Evolutionary conservation across 2,329 filamentous ascomycete genomes (phyloP), one percentile per base, ranked within the genome.

Genomic region (Neonectria neomacrospora): DNA sequence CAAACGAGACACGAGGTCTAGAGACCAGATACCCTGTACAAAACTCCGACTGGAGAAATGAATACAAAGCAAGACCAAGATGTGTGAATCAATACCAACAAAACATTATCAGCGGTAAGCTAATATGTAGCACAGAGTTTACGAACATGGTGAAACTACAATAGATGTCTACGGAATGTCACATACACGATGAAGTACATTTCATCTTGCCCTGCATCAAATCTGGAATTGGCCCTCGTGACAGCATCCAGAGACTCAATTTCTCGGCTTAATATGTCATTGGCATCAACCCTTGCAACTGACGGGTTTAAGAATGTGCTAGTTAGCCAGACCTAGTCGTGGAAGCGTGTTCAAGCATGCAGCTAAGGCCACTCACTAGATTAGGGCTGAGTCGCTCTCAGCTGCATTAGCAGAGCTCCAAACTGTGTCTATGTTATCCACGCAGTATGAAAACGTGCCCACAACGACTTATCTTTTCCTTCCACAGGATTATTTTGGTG

Each of bases 401-500:
- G 55, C 32, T 44, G 42, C 64, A 2, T 56, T 45, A 41, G 52
- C 23, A 3, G 70, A 77, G 56, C 52, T 72, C 5, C 56, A 23
- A 11, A 70, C 73, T 44, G 11, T 2, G 14, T 23, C 42, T 6
- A 10, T 3, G 14, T 16, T 44, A 10, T 44, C 42, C 22, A 3
- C 42, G 20, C 12, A 14, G 6, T 20, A 44, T 7, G 42, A 16
- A 44, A 44, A 23, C 11, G 10, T 7, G 10, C 4, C 41, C 20
- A 10, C 18, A 12, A 12, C 14, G 12, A 22, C 14, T 58, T 67
- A 81, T 71, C 39, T 81, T 11, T 75, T 80, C 41, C 62, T 62
- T 28, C 51, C 77, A 1, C 14, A 75, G 1, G 61, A 64, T n/a
- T 66, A 74, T 10, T 79, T 79, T 39, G 57, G 72, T 1, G 74